Evolutionary conservation across 495 filamentous ascomycete genomes (phyloP), one percentile per base, ranked within the genome.

Genomic region (Neurospora sp.): DNA sequence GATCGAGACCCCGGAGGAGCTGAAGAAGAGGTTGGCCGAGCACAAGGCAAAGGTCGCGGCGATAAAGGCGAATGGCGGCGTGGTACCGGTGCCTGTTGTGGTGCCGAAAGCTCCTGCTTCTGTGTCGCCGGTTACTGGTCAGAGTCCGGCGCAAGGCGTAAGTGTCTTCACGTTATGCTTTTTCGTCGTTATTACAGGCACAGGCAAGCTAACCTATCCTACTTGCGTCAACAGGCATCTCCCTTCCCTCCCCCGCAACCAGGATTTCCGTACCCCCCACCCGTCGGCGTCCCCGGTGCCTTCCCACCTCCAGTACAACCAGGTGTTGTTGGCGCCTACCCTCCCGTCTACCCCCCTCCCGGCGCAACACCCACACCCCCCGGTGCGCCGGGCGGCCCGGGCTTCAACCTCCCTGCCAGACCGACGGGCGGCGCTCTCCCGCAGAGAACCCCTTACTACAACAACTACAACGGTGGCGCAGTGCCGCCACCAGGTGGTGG

Each of bases 21-120:
- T 97, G 75, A 95, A 94, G 85, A 91, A 90, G 85, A 87, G 94
- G 71, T 77, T 97, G 68, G 92, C 92, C 65, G 93, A 92, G 75
- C 91, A 94, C 74, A 92, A 91, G 72, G 91, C 92, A 1, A 89
- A 89, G 78, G 83, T 87, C 71, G 87, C 89, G 27, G 82, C 85
- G 8, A 89, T 91, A 74, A 87, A 87, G 78, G 83, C 83, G 37
- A 65, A 65, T 18, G 53, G 53, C 7, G 53, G 53, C 3, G 27
- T 27, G 27, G 2, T 65, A 14, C 53, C 53, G 27, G 53, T 65
- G 14, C 53, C 53, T 35, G 53, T 65, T 65, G 12, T 65, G 7
- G 12, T 0, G 53, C 53, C 53, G 6, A 65, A 65, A 79, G 71
- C 68, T 8, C 40, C 70, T 10, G 87, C 90, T 9, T 79, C 86